phyloP scores from a whole-genome alignment of 805 yeast genomes.

The Yamadazyma insecticola region DNA sequence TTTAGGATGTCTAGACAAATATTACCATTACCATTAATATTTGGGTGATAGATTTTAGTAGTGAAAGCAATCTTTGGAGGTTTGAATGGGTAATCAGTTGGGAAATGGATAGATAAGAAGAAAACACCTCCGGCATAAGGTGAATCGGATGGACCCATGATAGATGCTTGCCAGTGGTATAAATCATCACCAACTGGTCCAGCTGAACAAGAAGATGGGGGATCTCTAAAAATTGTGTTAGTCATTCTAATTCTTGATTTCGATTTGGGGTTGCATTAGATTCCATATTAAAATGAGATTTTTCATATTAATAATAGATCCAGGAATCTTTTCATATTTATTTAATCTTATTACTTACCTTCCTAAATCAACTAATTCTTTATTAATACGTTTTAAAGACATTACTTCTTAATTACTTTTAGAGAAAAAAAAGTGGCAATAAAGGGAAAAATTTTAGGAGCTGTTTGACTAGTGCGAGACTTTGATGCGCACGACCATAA shows the following conservation, averaged over 20 bases:
- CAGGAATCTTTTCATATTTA: background rate
- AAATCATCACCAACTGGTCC: constrained; percentile 98
- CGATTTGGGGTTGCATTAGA: background rate
- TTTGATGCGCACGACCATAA: too few species aligned
- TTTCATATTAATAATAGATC: too few species aligned
- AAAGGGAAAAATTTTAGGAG: background rate
- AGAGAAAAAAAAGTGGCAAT: background rate
- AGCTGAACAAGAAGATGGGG: constrained; percentile 98
- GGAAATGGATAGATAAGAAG: constrained; percentile 94
- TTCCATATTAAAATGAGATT: too few species aligned
- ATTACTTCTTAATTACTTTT: constrained; percentile 29
- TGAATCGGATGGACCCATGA: constrained; percentile 98
- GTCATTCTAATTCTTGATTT: background rate
- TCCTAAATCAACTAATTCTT: constrained; percentile 92
- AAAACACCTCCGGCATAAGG: constrained; percentile 89
- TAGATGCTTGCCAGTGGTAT: constrained; percentile 99
- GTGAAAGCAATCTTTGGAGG: constrained; percentile 90
- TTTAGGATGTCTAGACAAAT: constrained; percentile 95
- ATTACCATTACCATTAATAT: constrained; percentile 92
- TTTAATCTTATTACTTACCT: constrained; percentile 53
- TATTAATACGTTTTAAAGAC: constrained; percentile 94
- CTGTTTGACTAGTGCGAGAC: too few species aligned
- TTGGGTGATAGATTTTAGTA: constrained; percentile 96
- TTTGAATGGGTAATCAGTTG: constrained; percentile 98
- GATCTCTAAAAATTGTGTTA: constrained; percentile 60